Base-by-base conservation (phyloP, 257 asterid species). In the Forsythia viridissima region DNA sequence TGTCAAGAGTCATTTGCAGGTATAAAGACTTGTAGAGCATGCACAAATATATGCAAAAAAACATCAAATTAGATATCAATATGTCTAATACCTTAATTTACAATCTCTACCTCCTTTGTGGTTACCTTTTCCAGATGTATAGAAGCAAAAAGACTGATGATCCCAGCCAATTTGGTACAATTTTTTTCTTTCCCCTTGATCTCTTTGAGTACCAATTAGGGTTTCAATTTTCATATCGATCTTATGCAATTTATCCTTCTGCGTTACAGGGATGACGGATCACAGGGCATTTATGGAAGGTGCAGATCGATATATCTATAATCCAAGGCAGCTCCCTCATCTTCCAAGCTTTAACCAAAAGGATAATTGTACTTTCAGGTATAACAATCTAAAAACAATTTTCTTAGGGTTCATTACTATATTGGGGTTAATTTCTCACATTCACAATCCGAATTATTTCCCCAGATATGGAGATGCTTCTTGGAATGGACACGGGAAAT, bases 1-100 rank as follows among this genome's bases (percentile, higher is more conserved):
- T 86, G 97, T 93, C 82, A 93, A 93, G 91, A 93, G 98, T 86
- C 98, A 93, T 84, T 88, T 93, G 89, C 97, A 93, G 96, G 97
- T 90, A 61, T 40, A 51, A 57, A 5, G 0, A 39, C 15, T 46
- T 41, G 71, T n/a, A 20, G 13, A 70, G 8, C 12, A 59, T 59
- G 36, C 4, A 18, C 36, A n/a, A 8, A 20, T 59, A 24, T 63
- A 24, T 30, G 69, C 1, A 20, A 8, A n/a, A 20, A 8, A n/a
- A 63, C 2, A 24, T 61, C 34, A 57, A 6, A 61, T 21, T 61
- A 61, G 9, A 61, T 10, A 30, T 30, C 38, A 8, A 8, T 63
- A 63, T 3, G 2, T 63, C 18, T 30, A 63, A n/a, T 63, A 48
- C n/a, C 70, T 63, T 21, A 4, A 21, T 63, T 63, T 24, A 24